These are phyloP conservation scores for Madurella fahalii DNA, from an alignment of 2,329 filamentous ascomycete genomes.

Conservation along the genomic window DNA sequence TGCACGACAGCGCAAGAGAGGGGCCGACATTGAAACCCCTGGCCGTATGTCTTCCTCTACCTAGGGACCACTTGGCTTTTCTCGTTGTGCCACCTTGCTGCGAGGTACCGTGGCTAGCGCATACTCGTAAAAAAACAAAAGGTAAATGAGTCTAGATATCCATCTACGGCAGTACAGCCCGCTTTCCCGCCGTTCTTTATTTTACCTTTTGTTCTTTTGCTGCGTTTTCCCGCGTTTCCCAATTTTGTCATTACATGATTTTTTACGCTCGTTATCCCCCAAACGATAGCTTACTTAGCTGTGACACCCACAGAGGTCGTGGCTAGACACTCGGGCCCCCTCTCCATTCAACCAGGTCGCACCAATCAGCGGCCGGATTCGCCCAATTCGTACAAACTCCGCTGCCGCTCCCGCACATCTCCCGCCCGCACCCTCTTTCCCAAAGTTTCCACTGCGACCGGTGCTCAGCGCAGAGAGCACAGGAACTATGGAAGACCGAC, in stretches of 20 bases:
- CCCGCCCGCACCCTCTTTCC: conserved; percentile 26
- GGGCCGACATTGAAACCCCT: conserved; percentile 11
- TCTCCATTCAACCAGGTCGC: conserved; percentile 14
- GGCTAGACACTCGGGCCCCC: conserved; percentile 7
- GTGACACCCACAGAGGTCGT: background rate
- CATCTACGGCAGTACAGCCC: too few relatives aligned
- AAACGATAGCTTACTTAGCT: too few relatives aligned
- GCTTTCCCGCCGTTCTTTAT: too few relatives aligned
- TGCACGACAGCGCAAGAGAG: conserved; percentile 6
- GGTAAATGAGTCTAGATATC: too few relatives aligned
- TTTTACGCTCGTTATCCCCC: too few relatives aligned
- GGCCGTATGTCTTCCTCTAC: conserved; percentile 8
- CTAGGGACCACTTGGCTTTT: conserved; percentile 5
- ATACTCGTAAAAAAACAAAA: too few relatives aligned
- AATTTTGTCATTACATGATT: too few relatives aligned
- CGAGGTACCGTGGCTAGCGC: conserved; percentile 7
- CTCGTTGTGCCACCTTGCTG: conserved; percentile 7
- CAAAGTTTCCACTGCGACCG: conserved; percentile 26
- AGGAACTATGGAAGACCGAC: conserved; percentile 30
- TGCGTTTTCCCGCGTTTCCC: too few relatives aligned
- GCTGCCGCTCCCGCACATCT: conserved; percentile 26
- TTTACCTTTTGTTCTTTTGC: too few relatives aligned
- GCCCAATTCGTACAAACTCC: conserved; percentile 27
- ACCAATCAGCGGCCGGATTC: conserved; percentile 24
- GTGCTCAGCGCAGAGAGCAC: conserved; percentile 19